Evolutionary conservation across 2,329 filamentous ascomycete species (phyloP), one percentile per base, ranked within the genome.

Genomic region (Nothophaeocryptopus gaeumannii): DNA sequence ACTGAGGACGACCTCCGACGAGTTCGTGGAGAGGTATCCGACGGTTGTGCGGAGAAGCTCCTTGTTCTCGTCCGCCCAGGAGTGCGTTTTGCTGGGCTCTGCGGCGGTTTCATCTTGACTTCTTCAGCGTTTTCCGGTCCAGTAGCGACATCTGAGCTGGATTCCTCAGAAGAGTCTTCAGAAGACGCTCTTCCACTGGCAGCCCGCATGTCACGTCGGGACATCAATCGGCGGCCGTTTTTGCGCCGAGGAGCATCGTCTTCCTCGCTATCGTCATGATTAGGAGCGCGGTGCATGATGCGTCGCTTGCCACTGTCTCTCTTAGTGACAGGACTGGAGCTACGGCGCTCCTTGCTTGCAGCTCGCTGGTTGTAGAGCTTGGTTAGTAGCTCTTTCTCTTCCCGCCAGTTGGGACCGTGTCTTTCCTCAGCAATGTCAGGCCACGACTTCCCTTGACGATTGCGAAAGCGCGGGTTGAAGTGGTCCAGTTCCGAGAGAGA

Each of bases 371-470:
- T 85, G 58, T 84, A 90, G 3, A 86, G 82, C 34, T 84, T 79
- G 67, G 91, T 91, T 41, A 99, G 70, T 47, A 95, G 74, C 37
- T 89, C 81, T 56, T 87, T 84, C 67, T 99, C 93, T 54, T 92
- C 84, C 66, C 92, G 85, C 89, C 91, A 96, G 53, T 89, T 86
- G 7, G 91, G 88, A 0, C 93, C 92, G 58, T 84, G 84, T 35
- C 89, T 83, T 40, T 89, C 84, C 60, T 86, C 82, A 2, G 93
- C 89, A 54, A 97, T 84, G 57, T 99, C 90, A 62, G 83, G 87
- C 68, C 97, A 99, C 0, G 88, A 85, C 61, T 88, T 82, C 15
- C 88, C 88, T 59, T 84, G 84, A 59, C 84, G 85, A 20, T 84
- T 79, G 29, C 75, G 77, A 50, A 86, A 83, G 1, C 88, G 89